A percentile compares a stretch with the other conserved stretches of the same genome.
These are phyloP conservation scores for Tetrastigma voinierianum DNA, from an alignment of 164 flowering plant species.

Conservation along the genomic window DNA sequence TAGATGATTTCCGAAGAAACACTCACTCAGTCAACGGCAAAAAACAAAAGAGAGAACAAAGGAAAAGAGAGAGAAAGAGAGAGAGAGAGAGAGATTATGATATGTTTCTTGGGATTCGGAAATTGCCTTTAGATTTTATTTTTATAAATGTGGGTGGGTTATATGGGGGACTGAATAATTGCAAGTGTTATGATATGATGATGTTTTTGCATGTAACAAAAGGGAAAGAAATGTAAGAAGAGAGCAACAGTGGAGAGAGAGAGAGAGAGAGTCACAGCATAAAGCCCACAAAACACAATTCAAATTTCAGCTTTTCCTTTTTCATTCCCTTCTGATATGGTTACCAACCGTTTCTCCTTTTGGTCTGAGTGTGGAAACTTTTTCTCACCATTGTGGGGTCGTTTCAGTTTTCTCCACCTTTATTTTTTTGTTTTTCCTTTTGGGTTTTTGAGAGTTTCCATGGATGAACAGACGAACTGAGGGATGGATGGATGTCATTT, in stretches of 20 bases:
- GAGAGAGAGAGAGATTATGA: not conserved
- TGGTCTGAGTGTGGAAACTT: conserved; percentile 8
- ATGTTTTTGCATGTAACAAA: conserved; percentile 12
- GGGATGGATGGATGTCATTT: too few relatives aligned
- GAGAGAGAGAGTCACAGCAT: not conserved
- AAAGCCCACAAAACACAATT: conserved; percentile 21
- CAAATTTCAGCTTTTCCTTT: conserved; percentile 44
- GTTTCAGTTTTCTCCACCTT: not conserved
- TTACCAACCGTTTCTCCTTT: conserved; percentile 18
- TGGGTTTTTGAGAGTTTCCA: not conserved
- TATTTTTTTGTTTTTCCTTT: not conserved
- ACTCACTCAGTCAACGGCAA: conserved; percentile 47
- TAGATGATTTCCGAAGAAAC: conserved; percentile 19
- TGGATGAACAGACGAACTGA: too few relatives aligned
- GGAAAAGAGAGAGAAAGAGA: conserved; percentile 4
- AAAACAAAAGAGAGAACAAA: conserved; percentile 14
- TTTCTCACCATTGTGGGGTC: conserved; percentile 18
- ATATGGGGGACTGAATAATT: conserved; percentile 47
- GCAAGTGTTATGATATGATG: conserved; percentile 20
- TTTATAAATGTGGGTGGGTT: conserved; percentile 5
- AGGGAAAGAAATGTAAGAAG: too few relatives aligned
- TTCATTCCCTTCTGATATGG: conserved; percentile 9
- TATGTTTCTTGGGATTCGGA: conserved; percentile 51
- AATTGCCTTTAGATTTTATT: conserved; percentile 11
- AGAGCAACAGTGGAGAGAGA: conserved; percentile 2